Evolutionary conservation across 148 eudicot species (phyloP), one percentile per base, ranked within the genome.

Genomic region (Salicornia ramosissima): DNA sequence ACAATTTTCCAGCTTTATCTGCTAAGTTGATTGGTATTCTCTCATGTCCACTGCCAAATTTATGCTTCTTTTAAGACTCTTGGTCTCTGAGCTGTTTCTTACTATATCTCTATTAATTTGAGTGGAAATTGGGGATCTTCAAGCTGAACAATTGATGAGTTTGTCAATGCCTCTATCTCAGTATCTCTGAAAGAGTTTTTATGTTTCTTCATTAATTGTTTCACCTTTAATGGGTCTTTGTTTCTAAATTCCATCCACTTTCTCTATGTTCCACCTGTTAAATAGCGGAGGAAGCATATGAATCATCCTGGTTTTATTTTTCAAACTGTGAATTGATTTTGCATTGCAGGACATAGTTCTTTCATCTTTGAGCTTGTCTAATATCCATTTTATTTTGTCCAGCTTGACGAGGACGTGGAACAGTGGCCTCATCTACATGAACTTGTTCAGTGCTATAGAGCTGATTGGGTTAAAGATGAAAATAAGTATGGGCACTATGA

Each of bases 351-450:
- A 8, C 53, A 39, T 58, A 24, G 6, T 15, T 47, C 60, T 52
- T 70, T 14, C 26, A 40, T 36, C 18, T 31, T 45, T 43, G 42
- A 15, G 52, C 19, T 55, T 65, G 18, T 70, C 52, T 66, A 45
- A 6, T n/a, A 33, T 29, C 6, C 7, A 33, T 19, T 60, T 15
- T 29, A 29, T 60, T 33, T 33, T 58, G 67, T 77, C 42, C 86
- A 94, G 99, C 87, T 88, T 72, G 99, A 94, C 66, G 91, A 91
- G 68, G 89, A 94, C 73, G 78, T 94, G 88, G 99, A 91, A 76
- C 99, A 88, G 79, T 94, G 97, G 97, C 99, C 99, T 51, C 99
- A 94, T 87, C 77, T 94, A 77, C 85, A 83, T 71, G 99, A 94
- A 83, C 99, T 91, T 71, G 88, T 94, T 71, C 97, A 91, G 65